These are phyloP conservation scores for Ustilago esculenta DNA, from an alignment of 1,284 basidiomycete species.

Conservation along the genomic window DNA sequence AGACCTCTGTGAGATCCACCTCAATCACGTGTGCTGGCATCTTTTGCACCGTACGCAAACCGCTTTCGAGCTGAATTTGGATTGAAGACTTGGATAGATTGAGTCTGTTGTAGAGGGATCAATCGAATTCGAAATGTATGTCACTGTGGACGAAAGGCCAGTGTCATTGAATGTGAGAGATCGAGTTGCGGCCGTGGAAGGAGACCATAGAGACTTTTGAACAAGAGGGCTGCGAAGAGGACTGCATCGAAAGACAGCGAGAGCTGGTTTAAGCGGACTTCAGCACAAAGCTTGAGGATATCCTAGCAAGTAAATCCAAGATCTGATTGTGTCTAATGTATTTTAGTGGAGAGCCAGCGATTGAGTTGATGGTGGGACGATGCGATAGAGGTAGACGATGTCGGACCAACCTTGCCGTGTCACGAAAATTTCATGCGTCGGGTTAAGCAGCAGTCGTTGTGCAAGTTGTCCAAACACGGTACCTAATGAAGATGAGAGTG, in stretches of 20 bases:
- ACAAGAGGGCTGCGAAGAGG: constrained; percentile 14
- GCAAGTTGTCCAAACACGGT: too few species aligned
- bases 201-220: constrained; percentile 21
- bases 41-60: too few species aligned
- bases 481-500: too few species aligned
- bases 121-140: constrained; percentile 19
- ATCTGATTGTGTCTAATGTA: too few species aligned
- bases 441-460: too few species aligned
- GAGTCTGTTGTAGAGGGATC: too few species aligned
- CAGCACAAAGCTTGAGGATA: constrained; percentile 7
- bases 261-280: constrained; percentile 16
- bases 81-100: too few species aligned
- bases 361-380: not conserved
- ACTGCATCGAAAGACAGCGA: constrained; percentile 26
- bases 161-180: constrained; percentile 32
- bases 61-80: too few species aligned
- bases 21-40: constrained; percentile 53
- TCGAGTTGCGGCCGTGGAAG: constrained; percentile 20
- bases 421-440: too few species aligned
- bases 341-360: not conserved
- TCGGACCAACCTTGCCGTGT: too few species aligned
- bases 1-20: constrained; percentile 58
- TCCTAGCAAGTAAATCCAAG: constrained; percentile 9
- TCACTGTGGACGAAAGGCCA: constrained; percentile 29
- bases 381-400: too few species aligned